Percentiles rank a stretch among this genome's conserved stretches.
These are phyloP conservation scores for Chrysopogon serrulatus DNA, from an alignment of 176 grass and related monocot genomes.

Conservation along the genomic window DNA sequence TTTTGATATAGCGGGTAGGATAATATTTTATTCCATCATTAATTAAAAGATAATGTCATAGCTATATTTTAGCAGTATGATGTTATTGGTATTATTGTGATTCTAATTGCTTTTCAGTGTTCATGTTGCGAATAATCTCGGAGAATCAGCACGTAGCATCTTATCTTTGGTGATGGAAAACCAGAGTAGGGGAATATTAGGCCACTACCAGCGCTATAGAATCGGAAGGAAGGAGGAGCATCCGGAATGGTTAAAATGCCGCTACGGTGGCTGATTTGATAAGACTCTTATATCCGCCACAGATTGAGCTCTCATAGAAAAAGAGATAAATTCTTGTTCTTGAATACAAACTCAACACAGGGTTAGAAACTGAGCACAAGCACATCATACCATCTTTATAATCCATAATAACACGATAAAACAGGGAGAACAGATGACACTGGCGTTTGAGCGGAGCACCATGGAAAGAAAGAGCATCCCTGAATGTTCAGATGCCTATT, in stretches of 20 bases:
- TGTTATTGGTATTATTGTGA: neutral
- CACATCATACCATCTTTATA: neutral
- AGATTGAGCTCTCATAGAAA: neutral
- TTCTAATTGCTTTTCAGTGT: conserved; percentile 47
- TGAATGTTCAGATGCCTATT: neutral
- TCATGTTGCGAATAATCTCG: conserved; percentile 75
- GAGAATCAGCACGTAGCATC: conserved; percentile 54
- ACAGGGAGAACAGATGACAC: neutral
- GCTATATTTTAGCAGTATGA: neutral
- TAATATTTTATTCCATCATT: no score
- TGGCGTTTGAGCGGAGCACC: neutral
- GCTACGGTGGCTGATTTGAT: conserved; percentile 58
- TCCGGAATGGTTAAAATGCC: conserved; percentile 50
- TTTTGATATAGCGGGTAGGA: no score
- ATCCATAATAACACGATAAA: neutral
- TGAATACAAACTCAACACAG: no score
- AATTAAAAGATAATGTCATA: neutral
- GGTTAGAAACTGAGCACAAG: neutral
- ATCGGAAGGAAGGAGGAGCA: conserved; percentile 79
- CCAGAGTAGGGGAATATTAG: conserved; percentile 50
- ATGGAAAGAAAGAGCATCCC: neutral
- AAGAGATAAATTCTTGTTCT: neutral
- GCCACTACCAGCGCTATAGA: conserved; percentile 46
- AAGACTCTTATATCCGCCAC: neutral
- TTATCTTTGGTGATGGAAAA: conserved; percentile 72